Conservation (phyloP, 306 rosid species). For the Cucurbita moschata region DNA sequence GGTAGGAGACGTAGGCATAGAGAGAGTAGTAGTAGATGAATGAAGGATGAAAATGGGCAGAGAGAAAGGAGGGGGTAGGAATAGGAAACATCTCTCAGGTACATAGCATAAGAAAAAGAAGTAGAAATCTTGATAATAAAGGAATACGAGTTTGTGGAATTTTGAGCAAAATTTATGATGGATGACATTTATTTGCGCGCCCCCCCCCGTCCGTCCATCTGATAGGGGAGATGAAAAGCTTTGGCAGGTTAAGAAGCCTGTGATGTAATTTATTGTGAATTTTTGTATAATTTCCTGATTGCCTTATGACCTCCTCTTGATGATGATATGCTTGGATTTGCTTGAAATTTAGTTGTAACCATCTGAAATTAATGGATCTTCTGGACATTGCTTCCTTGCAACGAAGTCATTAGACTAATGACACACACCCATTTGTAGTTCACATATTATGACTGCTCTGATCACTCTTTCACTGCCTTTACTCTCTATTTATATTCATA, state of each 20-base stretch:
- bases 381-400: not conserved
- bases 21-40: conserved; percentile 14
- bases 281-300: conserved; percentile 9
- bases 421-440: conserved; percentile 2
- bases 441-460: not conserved
- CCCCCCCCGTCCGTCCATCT: not conserved
- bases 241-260: conserved; percentile 2
- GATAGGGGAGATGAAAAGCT: not conserved
- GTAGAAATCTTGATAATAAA: not conserved
- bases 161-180: too few relatives aligned
- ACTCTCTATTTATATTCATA: too few relatives aligned
- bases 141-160: not conserved
- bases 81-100: conserved; percentile 31
- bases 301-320: conserved; percentile 7
- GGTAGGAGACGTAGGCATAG: conserved; percentile 75
- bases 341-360: conserved; percentile 4
- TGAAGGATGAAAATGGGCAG: conserved; percentile 8
- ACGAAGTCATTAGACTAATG: conserved; percentile 4
- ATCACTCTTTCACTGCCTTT: too few relatives aligned
- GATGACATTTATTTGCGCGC: too few relatives aligned
- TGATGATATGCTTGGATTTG: not conserved
- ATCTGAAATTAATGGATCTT: not conserved
- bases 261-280: conserved; percentile 2
- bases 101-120: conserved; percentile 15
- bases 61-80: conserved; percentile 41